Conservation (phyloP, 768 basidiomycete species). For the Boletus pseudopeckii region DNA sequence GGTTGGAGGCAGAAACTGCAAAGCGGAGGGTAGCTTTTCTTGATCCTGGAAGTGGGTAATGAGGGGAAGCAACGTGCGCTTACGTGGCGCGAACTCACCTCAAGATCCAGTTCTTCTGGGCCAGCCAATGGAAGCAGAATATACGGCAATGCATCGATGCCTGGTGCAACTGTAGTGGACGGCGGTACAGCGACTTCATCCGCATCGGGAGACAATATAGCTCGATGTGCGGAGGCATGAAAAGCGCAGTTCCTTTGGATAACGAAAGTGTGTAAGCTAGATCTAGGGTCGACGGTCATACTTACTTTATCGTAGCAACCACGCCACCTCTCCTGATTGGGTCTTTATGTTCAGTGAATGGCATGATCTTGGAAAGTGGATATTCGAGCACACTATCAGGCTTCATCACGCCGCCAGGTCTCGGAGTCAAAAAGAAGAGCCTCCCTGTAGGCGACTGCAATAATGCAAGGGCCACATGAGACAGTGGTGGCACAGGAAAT, state of each 20-base stretch:
- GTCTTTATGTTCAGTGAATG: conserved; percentile 89
- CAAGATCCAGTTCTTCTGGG: conserved; percentile 91
- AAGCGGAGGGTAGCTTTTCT: conserved; percentile 75
- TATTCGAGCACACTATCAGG: conserved; percentile 57
- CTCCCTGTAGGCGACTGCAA: conserved; percentile 70
- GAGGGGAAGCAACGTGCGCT: neutral
- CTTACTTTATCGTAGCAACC: conserved; percentile 82
- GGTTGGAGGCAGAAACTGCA: conserved; percentile 84
- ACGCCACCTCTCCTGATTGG: conserved; percentile 85
- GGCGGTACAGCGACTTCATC: conserved; percentile 54
- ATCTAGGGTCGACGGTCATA: conserved; percentile 1
- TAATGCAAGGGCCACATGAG: neutral
- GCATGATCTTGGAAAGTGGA: conserved; percentile 75
- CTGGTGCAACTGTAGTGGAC: conserved; percentile 57
- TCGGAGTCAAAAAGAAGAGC: conserved; percentile 74
- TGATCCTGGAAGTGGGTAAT: conserved; percentile 59
- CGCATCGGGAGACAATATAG: conserved; percentile 65
- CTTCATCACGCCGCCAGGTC: conserved; percentile 46
- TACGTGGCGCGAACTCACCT: conserved; percentile 44
- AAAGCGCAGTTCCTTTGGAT: conserved; percentile 73
- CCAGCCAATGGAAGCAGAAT: conserved; percentile 90
- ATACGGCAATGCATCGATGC: conserved; percentile 81
- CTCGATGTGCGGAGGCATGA: conserved; percentile 62
- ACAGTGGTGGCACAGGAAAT: neutral
- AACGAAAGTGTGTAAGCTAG: conserved; percentile 7